Evolutionary conservation across 306 rosid species (phyloP).

Genomic region (Malus asiatica): DNA sequence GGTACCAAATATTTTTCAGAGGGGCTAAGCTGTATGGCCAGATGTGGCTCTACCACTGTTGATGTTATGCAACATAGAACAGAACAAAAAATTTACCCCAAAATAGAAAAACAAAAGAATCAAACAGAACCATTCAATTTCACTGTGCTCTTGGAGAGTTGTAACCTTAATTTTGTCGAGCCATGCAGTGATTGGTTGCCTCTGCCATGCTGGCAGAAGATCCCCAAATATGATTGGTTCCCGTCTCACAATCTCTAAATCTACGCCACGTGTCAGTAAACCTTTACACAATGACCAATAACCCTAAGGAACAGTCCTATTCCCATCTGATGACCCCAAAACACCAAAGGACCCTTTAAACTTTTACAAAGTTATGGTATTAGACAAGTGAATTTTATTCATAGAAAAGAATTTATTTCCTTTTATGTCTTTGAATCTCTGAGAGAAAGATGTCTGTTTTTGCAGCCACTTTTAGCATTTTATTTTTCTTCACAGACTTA

Average conservation of each 20-base stretch:
- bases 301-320: neutral
- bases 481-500: neutral
- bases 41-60: neutral
- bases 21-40: neutral
- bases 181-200: constrained; percentile 20
- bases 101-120: neutral
- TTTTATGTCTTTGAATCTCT: constrained; percentile 13
- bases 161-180: constrained; percentile 32
- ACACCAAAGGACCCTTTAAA: neutral
- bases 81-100: neutral
- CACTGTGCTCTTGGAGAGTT: neutral
- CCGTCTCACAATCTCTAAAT: neutral
- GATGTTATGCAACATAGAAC: neutral
- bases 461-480: constrained; percentile 2
- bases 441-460: constrained; percentile 16
- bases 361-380: neutral
- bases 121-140: neutral
- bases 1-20: neutral
- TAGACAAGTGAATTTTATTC: neutral
- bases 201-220: constrained; percentile 30
- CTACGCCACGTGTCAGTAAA: neutral
- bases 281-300: constrained; percentile 16
- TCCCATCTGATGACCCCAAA: constrained; percentile 8
- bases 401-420: constrained; percentile 12
- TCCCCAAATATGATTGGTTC: constrained; percentile 27